Evolutionary conservation across 2,329 filamentous ascomycete genomes (phyloP).

Genomic region (Xylaria sp.): DNA sequence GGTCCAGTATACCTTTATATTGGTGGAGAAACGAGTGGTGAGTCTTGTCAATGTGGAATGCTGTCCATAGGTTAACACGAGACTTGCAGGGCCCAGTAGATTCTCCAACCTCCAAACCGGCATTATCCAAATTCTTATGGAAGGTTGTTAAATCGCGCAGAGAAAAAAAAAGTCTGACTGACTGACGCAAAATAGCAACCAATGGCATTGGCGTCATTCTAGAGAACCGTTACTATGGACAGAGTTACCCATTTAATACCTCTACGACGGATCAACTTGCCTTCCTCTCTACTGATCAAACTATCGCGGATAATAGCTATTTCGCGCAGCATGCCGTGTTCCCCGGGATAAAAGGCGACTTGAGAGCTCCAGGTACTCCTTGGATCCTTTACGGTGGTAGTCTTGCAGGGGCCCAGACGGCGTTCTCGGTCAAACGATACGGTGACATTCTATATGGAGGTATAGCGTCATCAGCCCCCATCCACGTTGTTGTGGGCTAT

Average conservation of each 20-base stretch:
- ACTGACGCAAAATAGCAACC: constrained; percentile 49
- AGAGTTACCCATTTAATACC: constrained; percentile 59
- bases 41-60: background rate
- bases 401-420: constrained; percentile 47
- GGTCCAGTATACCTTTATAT: constrained; percentile 55
- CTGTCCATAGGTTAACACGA: background rate
- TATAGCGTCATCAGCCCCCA: constrained; percentile 59
- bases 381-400: constrained; percentile 50
- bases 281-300: constrained; percentile 63
- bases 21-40: constrained; percentile 48
- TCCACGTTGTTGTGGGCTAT: constrained; percentile 55
- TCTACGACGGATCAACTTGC: constrained; percentile 60
- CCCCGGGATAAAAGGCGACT: constrained; percentile 54
- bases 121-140: constrained; percentile 64
- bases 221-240: constrained; percentile 62
- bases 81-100: constrained; percentile 37
- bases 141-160: constrained; percentile 44
- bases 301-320: constrained; percentile 62
- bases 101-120: constrained; percentile 48
- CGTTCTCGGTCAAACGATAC: constrained; percentile 58
- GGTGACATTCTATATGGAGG: constrained; percentile 58
- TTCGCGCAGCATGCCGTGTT: constrained; percentile 60
- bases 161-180: background rate
- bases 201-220: constrained; percentile 64
- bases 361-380: constrained; percentile 57